Base-by-base conservation (phyloP, 495 filamentous ascomycete genomes). In the Aspergillus carlsbadensis region DNA sequence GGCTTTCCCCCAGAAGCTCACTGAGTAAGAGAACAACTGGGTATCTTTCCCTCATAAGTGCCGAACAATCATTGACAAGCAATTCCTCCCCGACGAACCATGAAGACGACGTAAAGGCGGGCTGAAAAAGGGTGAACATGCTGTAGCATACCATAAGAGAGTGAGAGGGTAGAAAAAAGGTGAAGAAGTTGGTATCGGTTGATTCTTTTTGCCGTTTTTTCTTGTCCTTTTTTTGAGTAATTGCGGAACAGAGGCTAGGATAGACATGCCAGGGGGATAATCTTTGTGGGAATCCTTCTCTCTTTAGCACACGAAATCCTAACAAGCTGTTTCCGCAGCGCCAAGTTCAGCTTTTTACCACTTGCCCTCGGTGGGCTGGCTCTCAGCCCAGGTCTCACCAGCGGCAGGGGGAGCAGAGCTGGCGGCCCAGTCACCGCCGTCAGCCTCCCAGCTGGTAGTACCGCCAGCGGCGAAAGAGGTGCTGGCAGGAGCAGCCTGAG, bases 1-100 rank as follows among this genome's bases (percentile, higher is more conserved):
- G 91, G 91, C 91, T 89, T 96, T 96, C 91, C 89, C 90, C 87
- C 83, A 78, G 75, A 71, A 70, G 65, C 58, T 70, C 70, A 70
- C 68, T 64, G 69, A 65, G 47, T 15, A 62, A 66, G 59, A 62
- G 65, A 71, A 64, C 72, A 72, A 76, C 80, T 74, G 80, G 75
- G 84, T 94, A 90, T 96, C 91, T 96, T 96, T 96, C 91, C 91
- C 90, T 96, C 91, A 87, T 96, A 79, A 94, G 90, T 83, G 84
- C 85, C 76, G 74, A 82, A 79, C 79, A 86, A 81, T 82, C 63
- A 61, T 76, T 77, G 72, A 65, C 70, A 62, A 64, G 68, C 70
- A 68, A 76, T 76, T 70, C 71, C 71, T 74, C 71, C 70, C 69
- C 64, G 68, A 69, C 71, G 67, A 62, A 62, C 50, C 62, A 63